phyloP scores from a whole-genome alignment of 352 stramenopile species.

The Poterioochromonas sp. region DNA sequence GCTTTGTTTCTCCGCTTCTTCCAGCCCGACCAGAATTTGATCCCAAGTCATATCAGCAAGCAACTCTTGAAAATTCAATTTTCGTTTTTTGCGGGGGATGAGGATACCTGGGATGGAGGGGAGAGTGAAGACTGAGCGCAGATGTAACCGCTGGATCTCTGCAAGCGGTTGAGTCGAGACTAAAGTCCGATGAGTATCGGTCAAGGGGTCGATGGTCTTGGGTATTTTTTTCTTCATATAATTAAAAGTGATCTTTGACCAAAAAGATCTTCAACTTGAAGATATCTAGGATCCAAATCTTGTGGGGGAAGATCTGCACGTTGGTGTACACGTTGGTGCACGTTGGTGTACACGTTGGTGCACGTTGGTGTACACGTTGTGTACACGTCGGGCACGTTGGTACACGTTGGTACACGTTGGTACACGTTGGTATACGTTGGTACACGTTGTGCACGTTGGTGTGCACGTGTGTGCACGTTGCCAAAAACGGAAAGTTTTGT shows the following conservation, averaged over 20 bases:
- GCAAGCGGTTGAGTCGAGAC: conserved; percentile 28
- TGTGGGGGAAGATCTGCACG: conserved; percentile 28
- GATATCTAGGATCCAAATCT: conserved; percentile 31
- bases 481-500: conserved; percentile 31
- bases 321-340: conserved; percentile 29
- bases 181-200: conserved; percentile 30
- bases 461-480: conserved; percentile 28
- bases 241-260: conserved; percentile 31
- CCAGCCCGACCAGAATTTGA: conserved; percentile 29
- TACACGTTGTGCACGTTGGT: conserved; percentile 29
- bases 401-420: conserved; percentile 29
- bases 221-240: conserved; percentile 32
- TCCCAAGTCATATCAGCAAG: conserved; percentile 30
- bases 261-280: conserved; percentile 32
- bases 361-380: conserved; percentile 29
- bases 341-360: conserved; percentile 29
- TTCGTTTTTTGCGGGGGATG: conserved; percentile 29
- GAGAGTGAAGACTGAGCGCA: conserved; percentile 29
- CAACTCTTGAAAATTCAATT: conserved; percentile 32
- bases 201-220: conserved; percentile 29
- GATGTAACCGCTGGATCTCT: conserved; percentile 29
- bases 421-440: conserved; percentile 30
- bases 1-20: conserved; percentile 30
- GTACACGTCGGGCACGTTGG: conserved; percentile 27
- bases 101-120: conserved; percentile 28